Conservation (phyloP, 257 asterid genomes). For the Nyctanthes arbortristis region DNA sequence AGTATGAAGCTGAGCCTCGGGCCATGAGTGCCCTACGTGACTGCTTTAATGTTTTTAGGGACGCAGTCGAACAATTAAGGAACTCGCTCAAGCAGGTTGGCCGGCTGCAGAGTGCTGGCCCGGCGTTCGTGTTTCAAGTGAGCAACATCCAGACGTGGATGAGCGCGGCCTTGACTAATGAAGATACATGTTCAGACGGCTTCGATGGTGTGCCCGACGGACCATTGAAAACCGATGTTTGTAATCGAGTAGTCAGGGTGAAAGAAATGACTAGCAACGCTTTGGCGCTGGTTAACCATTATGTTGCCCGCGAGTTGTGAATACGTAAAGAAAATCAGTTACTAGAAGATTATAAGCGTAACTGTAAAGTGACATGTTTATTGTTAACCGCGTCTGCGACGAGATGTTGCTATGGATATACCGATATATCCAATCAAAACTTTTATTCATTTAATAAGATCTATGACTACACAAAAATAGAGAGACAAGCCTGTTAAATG, state of each 20-base stretch:
- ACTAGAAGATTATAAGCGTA: no score
- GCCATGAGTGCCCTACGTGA: slow-evolving; percentile 34
- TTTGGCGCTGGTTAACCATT: slow-evolving; percentile 42
- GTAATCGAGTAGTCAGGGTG: slow-evolving; percentile 20
- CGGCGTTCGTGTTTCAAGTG: slow-evolving; percentile 36
- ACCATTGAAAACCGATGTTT: slow-evolving; percentile 29
- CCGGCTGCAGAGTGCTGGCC: slow-evolving; percentile 24
- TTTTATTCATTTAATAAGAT: no score
- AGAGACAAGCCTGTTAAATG: no score
- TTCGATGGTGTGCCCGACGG: slow-evolving; percentile 35
- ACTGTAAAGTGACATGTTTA: no score
- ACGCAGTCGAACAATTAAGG: slow-evolving; percentile 36
- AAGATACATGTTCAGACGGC: slow-evolving; percentile 53
- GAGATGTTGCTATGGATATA: no score
- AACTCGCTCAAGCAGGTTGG: slow-evolving; percentile 42
- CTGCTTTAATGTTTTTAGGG: slow-evolving; percentile 36
- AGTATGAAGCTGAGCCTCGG: slow-evolving; percentile 33
- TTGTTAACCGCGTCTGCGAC: no score
- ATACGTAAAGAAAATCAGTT: no score
- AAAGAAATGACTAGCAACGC: slow-evolving; percentile 48
- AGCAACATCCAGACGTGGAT: slow-evolving; percentile 51
- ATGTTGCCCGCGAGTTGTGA: slow-evolving; percentile 5
- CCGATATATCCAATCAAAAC: no score
- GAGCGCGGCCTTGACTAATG: slow-evolving; percentile 48
- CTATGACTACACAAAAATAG: no score